Evolutionary conservation across 495 filamentous ascomycete species (phyloP).

Genomic region (Penicillium angulare): DNA sequence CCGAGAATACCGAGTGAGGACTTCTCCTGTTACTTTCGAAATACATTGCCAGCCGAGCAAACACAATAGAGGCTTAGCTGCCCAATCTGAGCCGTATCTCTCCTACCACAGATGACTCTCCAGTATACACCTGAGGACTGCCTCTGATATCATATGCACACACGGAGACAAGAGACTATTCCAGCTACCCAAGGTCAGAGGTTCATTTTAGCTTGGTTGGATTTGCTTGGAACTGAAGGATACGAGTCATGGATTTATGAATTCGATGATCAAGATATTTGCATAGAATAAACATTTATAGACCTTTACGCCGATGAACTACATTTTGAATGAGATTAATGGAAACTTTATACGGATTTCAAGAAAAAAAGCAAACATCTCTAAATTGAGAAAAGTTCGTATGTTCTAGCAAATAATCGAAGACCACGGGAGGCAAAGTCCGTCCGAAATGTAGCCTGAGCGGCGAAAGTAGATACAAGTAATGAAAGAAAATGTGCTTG

Average conservation of each 20-base stretch:
- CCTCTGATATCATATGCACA: no score
- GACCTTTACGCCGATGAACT: no score
- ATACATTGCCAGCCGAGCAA: background rate
- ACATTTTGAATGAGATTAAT: no score
- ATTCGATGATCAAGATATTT: background rate
- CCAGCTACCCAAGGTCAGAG: background rate
- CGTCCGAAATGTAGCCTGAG: background rate
- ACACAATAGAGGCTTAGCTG: no score
- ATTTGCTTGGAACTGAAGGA: background rate
- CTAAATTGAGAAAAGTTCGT: background rate
- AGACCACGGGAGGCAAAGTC: background rate
- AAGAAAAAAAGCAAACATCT: background rate
- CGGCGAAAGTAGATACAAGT: background rate
- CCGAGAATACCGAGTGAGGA: background rate
- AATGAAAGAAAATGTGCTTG: background rate
- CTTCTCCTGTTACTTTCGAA: background rate
- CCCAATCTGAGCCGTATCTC: no score
- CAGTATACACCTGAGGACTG: no score
- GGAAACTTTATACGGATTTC: no score
- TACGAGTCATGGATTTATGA: conserved; percentile 5
- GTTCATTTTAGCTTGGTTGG: no score
- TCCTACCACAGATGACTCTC: no score
- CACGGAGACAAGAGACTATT: no score
- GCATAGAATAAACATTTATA: background rate
- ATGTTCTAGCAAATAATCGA: background rate